These are phyloP conservation scores for Pichia sp. DNA, from an alignment of 1,139 yeast genomes.

Conservation along the genomic window DNA sequence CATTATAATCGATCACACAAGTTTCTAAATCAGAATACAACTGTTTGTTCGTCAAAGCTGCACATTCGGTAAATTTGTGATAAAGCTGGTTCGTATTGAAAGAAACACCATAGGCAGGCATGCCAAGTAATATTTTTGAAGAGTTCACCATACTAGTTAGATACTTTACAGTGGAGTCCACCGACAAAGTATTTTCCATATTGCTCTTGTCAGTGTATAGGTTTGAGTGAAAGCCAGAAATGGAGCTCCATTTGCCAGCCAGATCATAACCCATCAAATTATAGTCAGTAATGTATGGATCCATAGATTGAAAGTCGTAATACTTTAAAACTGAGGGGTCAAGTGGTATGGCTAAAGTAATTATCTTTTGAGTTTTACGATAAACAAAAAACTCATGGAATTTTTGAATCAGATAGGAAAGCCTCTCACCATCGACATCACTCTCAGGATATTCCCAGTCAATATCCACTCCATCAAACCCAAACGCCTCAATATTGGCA, in stretches of 20 bases:
- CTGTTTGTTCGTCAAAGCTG: constrained; percentile 12
- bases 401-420: constrained; percentile 36
- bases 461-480: constrained; percentile 85
- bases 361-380: constrained; percentile 33
- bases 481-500: constrained; percentile 40
- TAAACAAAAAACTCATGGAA: constrained; percentile 29
- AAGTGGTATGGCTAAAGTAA: constrained; percentile 77
- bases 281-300: constrained; percentile 55
- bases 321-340: constrained; percentile 36
- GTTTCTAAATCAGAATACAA: constrained; percentile 9
- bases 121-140: constrained; percentile 57
- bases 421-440: constrained; percentile 35
- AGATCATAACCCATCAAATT: constrained; percentile 91
- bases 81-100: constrained; percentile 42
- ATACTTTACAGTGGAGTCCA: constrained; percentile 39
- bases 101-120: constrained; percentile 81
- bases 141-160: constrained; percentile 31
- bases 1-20: constrained; percentile 17
- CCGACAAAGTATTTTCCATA: constrained; percentile 29
- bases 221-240: constrained; percentile 64
- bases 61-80: constrained; percentile 37
- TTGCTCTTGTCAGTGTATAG: constrained; percentile 29
- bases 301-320: constrained; percentile 44
- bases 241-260: constrained; percentile 66
- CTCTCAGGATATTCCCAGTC: constrained; percentile 90